Conservation (phyloP, 768 basidiomycete genomes). For the Phanerochaete carnosa region DNA sequence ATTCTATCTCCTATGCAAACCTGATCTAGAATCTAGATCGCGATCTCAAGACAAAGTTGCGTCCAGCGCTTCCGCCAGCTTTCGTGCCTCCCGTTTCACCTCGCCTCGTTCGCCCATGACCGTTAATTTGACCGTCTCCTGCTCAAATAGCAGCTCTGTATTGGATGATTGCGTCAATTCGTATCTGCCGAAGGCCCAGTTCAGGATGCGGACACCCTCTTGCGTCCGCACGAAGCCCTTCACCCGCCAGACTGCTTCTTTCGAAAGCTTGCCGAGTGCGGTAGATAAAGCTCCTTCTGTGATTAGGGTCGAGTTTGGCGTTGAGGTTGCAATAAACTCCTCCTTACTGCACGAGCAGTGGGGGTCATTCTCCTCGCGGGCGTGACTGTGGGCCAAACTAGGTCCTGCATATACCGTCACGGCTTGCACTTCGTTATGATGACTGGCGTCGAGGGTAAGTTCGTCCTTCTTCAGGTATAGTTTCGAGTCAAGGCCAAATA, state of each 20-base stretch:
- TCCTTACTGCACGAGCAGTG: constrained; percentile 2
- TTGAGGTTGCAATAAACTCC: neutral
- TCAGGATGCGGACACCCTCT: constrained; percentile 55
- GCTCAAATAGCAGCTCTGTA: constrained; percentile 24
- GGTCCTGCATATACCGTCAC: constrained; percentile 55
- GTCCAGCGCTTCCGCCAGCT: constrained; percentile 47
- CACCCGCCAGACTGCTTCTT: constrained; percentile 74
- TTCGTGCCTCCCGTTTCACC: constrained; percentile 51
- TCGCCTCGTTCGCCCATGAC: constrained; percentile 91
- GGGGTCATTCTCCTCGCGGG: constrained; percentile 17
- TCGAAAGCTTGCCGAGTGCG: constrained; percentile 53
- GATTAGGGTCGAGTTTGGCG: neutral
- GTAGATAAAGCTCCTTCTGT: constrained; percentile 30
- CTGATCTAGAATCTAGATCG: constrained; percentile 4
- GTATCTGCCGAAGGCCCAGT: constrained; percentile 92
- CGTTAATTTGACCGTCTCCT: constrained; percentile 59
- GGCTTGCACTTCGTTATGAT: constrained; percentile 87
- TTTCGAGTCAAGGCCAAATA: constrained; percentile 90
- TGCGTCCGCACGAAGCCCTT: constrained; percentile 78
- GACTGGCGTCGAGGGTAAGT: constrained; percentile 26
- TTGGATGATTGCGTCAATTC: constrained; percentile 49
- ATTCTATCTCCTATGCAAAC: neutral
- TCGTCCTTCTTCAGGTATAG: constrained; percentile 44
- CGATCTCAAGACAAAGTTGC: constrained; percentile 26
- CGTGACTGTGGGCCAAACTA: constrained; percentile 8